phyloP scores from a whole-genome alignment of 176 grass and related monocot genomes.

The Hordeum vulgare region DNA sequence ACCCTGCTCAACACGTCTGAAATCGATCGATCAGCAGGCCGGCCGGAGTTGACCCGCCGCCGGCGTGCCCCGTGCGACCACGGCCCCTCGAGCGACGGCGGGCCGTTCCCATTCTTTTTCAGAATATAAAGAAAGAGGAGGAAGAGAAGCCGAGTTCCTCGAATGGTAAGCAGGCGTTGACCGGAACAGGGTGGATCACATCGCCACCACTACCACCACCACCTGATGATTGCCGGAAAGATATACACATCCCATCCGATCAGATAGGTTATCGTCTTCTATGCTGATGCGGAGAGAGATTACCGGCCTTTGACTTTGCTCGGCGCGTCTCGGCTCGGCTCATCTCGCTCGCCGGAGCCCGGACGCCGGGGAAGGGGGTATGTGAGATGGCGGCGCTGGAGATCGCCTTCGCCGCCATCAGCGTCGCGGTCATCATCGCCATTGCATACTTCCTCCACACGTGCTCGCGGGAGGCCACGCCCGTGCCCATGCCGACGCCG shows the following conservation, averaged over 20 bases:
- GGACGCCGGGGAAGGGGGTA: neutral
- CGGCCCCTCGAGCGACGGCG: neutral
- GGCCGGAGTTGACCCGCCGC: neutral
- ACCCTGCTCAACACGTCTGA: neutral
- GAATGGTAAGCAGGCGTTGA: neutral
- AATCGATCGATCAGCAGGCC: neutral
- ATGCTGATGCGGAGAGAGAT: neutral
- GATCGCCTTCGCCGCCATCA: constrained; percentile 3
- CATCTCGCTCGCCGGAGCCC: neutral
- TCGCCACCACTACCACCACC: neutral
- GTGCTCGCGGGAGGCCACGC: constrained; percentile 8
- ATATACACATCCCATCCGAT: neutral
- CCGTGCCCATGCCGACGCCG: neutral
- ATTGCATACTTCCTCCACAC: neutral
- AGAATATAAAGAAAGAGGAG: neutral
- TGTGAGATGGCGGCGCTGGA: constrained; percentile 8
- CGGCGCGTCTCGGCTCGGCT: neutral
- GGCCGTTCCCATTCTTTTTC: neutral
- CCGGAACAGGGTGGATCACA: neutral
- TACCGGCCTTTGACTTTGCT: neutral
- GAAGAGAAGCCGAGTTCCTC: neutral
- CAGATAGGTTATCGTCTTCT: neutral
- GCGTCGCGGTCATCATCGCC: neutral
- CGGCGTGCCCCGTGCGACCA: neutral
- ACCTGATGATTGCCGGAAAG: neutral